phyloP scores from a whole-genome alignment of 1,284 basidiomycete species.

The Melampsora larici-populina region DNA sequence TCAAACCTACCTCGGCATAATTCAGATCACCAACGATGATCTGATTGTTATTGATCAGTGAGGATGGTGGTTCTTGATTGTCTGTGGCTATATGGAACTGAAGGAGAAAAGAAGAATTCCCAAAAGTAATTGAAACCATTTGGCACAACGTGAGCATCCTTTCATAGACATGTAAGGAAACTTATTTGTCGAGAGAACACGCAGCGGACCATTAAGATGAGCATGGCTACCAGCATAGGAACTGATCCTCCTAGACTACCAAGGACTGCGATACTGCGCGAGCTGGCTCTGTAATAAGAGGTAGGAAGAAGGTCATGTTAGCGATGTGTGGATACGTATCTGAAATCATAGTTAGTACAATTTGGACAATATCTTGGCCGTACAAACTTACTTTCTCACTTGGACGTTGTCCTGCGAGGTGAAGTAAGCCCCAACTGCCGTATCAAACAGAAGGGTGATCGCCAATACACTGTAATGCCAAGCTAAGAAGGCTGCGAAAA shows the following conservation, averaged over 20 bases:
- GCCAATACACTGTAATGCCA: slow-evolving; percentile 4
- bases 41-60: no score
- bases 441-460: background rate
- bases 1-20: no score
- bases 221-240: background rate
- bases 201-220: background rate
- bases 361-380: background rate
- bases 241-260: background rate
- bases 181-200: no score
- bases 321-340: no score
- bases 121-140: no score
- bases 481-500: background rate
- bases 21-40: no score
- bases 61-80: no score
- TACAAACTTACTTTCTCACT: background rate
- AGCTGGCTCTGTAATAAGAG: background rate
- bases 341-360: background rate
- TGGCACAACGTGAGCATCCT: no score
- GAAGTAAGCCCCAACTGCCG: background rate
- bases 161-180: no score
- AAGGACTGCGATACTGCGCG: background rate
- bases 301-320: no score
- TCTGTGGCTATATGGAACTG: no score
- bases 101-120: no score
- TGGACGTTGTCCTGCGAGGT: background rate